Base-by-base conservation (phyloP, 2,329 filamentous ascomycete species). In the Cladosporium colombiae region DNA sequence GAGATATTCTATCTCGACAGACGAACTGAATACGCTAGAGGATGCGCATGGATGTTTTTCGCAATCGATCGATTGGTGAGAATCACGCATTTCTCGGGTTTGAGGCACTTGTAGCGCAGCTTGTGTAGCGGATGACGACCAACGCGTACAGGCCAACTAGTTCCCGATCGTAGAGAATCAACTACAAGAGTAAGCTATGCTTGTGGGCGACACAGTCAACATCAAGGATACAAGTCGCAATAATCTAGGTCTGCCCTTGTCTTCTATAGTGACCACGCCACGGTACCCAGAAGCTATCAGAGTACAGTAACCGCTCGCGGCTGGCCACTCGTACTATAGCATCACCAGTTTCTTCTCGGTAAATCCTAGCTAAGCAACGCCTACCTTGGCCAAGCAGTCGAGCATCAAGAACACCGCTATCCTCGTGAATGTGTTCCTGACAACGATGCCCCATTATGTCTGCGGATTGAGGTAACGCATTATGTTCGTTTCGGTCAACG, bases 401-500 rank as follows among this genome's bases (percentile, higher is more conserved):
- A 40, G 37, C 37, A 40, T 40, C 37, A 40, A 18, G 16, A 40
- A 40, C 4, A 16, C 55, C 25, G 73, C 60, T 5, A 71, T n/a
- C 40, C 66, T 58, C 31, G 73, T 31, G 0, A 73, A 16, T 11
- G 61, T 31, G 27, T 76, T 69, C 7, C 74, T 57, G 0, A 75
- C 8, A 50, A 66, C 61, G 2, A 77, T 50, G 3, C 73, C 75
- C 72, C 70, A 74, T 18, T 29, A 37, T 1, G 72, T 75, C 68
- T 77, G 74, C 14, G 75, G 77, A 67, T 71, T 73, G 14, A 70
- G 69, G 7, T 75, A 40, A 65, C 74, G 71, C 62, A 66, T 58
- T 27, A 56, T 21, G 18, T 40, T 25, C 23, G 25, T 29, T n/a
- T n/a, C n/a, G n/a, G n/a, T n/a, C n/a, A n/a, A n/a, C n/a, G n/a